Percentiles rank a stretch among this genome's conserved stretches.
These are phyloP conservation scores for Neofusicoccum kwambonambiense DNA, from an alignment of 2,329 filamentous ascomycete species.

Conservation along the genomic window DNA sequence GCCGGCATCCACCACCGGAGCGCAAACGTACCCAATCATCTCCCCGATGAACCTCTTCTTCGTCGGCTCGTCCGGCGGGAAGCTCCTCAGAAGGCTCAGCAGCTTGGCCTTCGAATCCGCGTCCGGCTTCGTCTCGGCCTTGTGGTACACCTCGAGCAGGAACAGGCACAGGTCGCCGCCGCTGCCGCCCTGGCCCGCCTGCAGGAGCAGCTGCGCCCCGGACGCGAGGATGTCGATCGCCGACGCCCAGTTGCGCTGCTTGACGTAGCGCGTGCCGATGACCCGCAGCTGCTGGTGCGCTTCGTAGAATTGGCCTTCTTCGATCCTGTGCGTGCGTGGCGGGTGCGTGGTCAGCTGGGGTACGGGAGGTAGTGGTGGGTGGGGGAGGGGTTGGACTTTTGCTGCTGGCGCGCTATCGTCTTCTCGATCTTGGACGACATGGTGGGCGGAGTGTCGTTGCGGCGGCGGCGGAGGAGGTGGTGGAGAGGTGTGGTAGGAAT, in stretches of 20 bases:
- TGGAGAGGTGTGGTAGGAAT: background rate
- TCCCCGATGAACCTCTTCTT: constrained; percentile 90
- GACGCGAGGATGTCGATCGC: constrained; percentile 84
- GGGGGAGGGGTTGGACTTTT: constrained; percentile 54
- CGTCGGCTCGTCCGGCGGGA: constrained; percentile 80
- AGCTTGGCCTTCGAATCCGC: constrained; percentile 70
- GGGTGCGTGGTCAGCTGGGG: constrained; percentile 22
- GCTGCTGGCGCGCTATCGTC: constrained; percentile 72
- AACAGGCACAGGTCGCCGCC: constrained; percentile 87
- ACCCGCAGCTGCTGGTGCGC: constrained; percentile 97
- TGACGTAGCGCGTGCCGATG: constrained; percentile 90
- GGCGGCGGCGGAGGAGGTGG: background rate
- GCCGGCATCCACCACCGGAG: background rate
- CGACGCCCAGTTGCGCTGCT: constrained; percentile 77
- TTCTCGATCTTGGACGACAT: constrained; percentile 61
- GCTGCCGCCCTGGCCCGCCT: constrained; percentile 89
- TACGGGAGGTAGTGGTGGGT: background rate
- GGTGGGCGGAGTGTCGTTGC: background rate
- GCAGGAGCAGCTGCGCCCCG: constrained; percentile 81
- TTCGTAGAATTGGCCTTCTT: constrained; percentile 93
- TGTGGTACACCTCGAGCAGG: constrained; percentile 86
- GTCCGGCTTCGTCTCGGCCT: constrained; percentile 77
- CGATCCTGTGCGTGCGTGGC: constrained; percentile 58
- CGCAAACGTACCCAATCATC: constrained; percentile 66
- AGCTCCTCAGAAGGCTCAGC: constrained; percentile 75